Evolutionary conservation across 176 grass and related monocot genomes (phyloP), one percentile per base, ranked within the genome.

Genomic region (Oryza longistaminata): DNA sequence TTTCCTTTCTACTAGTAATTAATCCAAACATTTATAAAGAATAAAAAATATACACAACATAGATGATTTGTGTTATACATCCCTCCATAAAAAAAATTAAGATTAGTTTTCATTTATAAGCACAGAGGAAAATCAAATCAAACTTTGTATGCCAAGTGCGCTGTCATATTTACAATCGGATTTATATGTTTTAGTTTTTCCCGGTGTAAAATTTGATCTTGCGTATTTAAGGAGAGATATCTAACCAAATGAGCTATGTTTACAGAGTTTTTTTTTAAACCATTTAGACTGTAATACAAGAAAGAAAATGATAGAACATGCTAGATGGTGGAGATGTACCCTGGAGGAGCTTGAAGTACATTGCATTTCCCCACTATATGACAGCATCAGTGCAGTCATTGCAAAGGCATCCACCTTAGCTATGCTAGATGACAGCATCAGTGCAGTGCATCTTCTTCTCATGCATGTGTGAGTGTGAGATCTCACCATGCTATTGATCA

Each of bases 371-470:
- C 25, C 78, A 29, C 62, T 82, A 70, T 16, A 11, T 31, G 14
- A 31, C 55, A 61, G 21, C 55, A 61, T 61, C 55, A 61, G 4
- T 34, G 2, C 29, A 29, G 29, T 61, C n/a, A 50, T 34, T 60
- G 5, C 49, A 66, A 79, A 58, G 49, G 62, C 75, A 73, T 53
- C 75, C 75, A 60, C n/a, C 74, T 78, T 78, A 80, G 40, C 45
- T 72, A 55, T 19, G 16, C 6, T 26, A 21, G 22, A 11, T 31
- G 14, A 31, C 55, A 61, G 21, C 55, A 61, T 61, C 55, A 61
- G 4, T 34, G 2, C 29, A 29, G 29, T 61, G 17, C 55, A 21
- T 61, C 55, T 12, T 69, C 26, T 19, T 73, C 37, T 26, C 22
- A 17, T 21, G n/a, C n/a, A 35, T 35, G 8, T 70, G 9, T 43